Conservation (phyloP, 2,329 filamentous ascomycete genomes). For the Talaromyces rugulosus region DNA sequence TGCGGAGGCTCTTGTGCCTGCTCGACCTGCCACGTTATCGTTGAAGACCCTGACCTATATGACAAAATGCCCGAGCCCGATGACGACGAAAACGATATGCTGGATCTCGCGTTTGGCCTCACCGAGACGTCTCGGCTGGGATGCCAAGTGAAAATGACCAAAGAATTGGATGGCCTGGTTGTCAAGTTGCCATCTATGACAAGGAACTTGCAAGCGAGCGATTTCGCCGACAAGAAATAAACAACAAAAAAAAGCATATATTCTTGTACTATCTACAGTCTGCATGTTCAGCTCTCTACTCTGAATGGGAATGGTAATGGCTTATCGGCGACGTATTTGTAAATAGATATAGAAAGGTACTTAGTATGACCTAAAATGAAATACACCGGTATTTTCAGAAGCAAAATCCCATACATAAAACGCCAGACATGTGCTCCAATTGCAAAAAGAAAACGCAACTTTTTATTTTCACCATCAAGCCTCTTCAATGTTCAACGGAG, state of each 20-base stretch:
- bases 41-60: conserved; percentile 67
- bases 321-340: conserved; percentile 9
- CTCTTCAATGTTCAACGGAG: conserved; percentile 42
- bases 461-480: conserved; percentile 26
- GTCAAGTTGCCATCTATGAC: conserved; percentile 91
- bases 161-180: conserved; percentile 79
- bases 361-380: conserved; percentile 3
- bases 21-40: conserved; percentile 88
- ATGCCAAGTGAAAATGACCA: conserved; percentile 88
- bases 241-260: not conserved
- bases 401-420: conserved; percentile 13
- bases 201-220: conserved; percentile 89
- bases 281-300: conserved; percentile 11
- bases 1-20: conserved; percentile 93
- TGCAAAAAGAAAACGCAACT: conserved; percentile 3
- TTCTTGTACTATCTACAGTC: not conserved
- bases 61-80: conserved; percentile 74
- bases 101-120: conserved; percentile 83
- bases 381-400: conserved; percentile 5
- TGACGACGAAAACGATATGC: conserved; percentile 83
- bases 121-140: conserved; percentile 81
- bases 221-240: conserved; percentile 60
- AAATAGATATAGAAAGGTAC: conserved; percentile 11
- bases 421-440: conserved; percentile 27
- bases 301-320: conserved; percentile 1